phyloP scores from a whole-genome alignment of 2,329 filamentous ascomycete genomes.

The Exophiala lecanii-corni region DNA sequence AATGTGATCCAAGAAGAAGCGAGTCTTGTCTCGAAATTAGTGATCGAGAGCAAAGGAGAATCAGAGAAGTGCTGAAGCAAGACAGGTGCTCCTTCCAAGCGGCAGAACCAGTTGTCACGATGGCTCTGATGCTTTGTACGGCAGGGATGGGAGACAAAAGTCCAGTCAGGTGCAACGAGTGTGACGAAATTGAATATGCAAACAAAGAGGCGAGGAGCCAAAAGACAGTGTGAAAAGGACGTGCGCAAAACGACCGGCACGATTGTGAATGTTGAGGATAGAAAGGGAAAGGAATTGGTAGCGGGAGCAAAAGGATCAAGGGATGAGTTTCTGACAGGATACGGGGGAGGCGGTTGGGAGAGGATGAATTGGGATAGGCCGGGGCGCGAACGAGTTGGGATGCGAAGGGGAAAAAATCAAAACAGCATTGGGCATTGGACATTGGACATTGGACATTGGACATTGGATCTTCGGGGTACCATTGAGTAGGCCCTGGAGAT shows the following conservation, averaged over 20 bases:
- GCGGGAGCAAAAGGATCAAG: background rate
- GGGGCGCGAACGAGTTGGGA: background rate
- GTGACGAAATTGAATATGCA: slow-evolving; percentile 16
- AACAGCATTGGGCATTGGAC: background rate
- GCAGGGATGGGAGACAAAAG: slow-evolving; percentile 20
- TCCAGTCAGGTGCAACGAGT: slow-evolving; percentile 15
- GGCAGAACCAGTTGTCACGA: background rate
- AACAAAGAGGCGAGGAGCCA: slow-evolving; percentile 7
- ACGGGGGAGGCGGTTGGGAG: too few species aligned
- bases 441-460: too few species aligned
- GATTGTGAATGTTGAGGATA: too few species aligned
- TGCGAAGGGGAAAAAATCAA: background rate
- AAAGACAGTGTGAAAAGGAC: slow-evolving; percentile 5
- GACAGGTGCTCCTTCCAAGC: background rate
- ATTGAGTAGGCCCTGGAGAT: too few species aligned
- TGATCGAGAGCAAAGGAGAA: background rate
- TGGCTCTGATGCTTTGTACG: slow-evolving; percentile 15
- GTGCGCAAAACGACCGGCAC: too few species aligned
- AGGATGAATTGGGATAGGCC: too few species aligned
- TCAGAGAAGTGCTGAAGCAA: too few species aligned
- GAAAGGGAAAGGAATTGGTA: too few species aligned
- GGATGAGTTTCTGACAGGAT: background rate
- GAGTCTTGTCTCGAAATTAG: background rate
- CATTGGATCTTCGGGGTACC: too few species aligned
- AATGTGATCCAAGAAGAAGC: slow-evolving; percentile 6